Evolutionary conservation across 805 yeast genomes (phyloP), one percentile per base, ranked within the genome.

Genomic region (Kodamaea kaohsiungensis): DNA sequence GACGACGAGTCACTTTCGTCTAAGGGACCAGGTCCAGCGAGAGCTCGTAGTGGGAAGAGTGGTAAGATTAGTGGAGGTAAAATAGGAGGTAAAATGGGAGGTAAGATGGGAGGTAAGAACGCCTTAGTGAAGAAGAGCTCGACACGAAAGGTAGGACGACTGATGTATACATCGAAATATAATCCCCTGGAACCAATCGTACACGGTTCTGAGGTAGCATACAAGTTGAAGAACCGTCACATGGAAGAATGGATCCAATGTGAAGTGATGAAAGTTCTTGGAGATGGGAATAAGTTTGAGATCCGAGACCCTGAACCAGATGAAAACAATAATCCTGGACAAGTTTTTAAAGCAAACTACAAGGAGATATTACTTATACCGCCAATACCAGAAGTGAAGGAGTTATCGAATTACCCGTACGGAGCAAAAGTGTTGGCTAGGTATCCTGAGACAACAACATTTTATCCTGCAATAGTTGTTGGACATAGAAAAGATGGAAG

Each of bases 271-370:
- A 85, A 83, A 60, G 84, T 93, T 2, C 70, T 84, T n/a, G 83
- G 83, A 0, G 96, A 90, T 59, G 93, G 95, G 0, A 73, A 63
- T 51, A 59, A 64, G 61, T 91, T 87, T 66, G 98, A 95, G 70
- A 92, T 95, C n/a, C 84, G 90, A 61, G 99, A 95, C 68, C 97
- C 98, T 0, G 99, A 95, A 64, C 98, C 99, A 0, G 99, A 95
- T 65, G 98, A 93, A 63, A 81, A 85, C 61, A 89, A 88, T 58
- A 90, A 92, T 54, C 88, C 92, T 3, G 97, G 97, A 1, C 93
- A 87, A 62, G 77, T 88, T 0, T 95, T 87, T 72, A 88, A 86
- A 62, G 91, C 97, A 8, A 86, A 82, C 17, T 84, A 89, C 79
- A 87, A 87, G 64, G 98, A 95, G 59, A 71, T 90, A 2, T 78